These are phyloP conservation scores for Candida insectalens DNA, from an alignment of 805 yeast genomes.

Conservation along the genomic window DNA sequence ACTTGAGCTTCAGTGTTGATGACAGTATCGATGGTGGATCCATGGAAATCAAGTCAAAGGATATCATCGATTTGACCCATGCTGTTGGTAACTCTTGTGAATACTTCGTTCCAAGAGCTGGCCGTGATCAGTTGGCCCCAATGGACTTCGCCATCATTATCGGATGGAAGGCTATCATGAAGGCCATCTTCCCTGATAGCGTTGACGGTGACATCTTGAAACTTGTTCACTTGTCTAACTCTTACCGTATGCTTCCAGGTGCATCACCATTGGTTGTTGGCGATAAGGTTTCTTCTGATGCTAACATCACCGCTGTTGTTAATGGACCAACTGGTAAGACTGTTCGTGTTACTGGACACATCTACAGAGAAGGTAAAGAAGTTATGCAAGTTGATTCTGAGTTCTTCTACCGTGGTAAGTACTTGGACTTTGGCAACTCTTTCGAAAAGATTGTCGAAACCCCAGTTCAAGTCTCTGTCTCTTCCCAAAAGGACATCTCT, in stretches of 20 bases:
- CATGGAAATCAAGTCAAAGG: constrained; percentile 60
- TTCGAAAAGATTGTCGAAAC: constrained; percentile 83
- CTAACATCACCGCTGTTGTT: constrained; percentile 79
- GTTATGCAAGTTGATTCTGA: constrained; percentile 92
- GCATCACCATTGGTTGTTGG: constrained; percentile 84
- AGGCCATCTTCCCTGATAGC: constrained; percentile 92
- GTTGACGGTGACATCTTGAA: constrained; percentile 95
- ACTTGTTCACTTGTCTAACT: constrained; percentile 90
- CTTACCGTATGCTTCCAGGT: constrained; percentile 88
- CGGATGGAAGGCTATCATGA: constrained; percentile 97
- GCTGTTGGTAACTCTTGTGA: constrained; percentile 97
- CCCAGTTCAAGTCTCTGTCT: constrained; percentile 70
- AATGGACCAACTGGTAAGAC: constrained; percentile 91
- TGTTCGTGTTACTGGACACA: constrained; percentile 89
- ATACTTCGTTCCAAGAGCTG: constrained; percentile 84
- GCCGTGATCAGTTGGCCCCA: constrained; percentile 82
- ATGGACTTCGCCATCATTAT: constrained; percentile 98
- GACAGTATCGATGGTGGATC: constrained; percentile 62
- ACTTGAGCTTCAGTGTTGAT: constrained; percentile 64
- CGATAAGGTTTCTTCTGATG: constrained; percentile 73
- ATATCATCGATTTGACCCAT: constrained; percentile 86
- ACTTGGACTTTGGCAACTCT: constrained; percentile 81
- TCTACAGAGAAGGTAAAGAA: constrained; percentile 64
- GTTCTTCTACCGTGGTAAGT: constrained; percentile 93
- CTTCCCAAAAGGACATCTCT: constrained; percentile 81